Base-by-base conservation (phyloP, 1,139 yeast species). In the Protomyces macrosporus region DNA sequence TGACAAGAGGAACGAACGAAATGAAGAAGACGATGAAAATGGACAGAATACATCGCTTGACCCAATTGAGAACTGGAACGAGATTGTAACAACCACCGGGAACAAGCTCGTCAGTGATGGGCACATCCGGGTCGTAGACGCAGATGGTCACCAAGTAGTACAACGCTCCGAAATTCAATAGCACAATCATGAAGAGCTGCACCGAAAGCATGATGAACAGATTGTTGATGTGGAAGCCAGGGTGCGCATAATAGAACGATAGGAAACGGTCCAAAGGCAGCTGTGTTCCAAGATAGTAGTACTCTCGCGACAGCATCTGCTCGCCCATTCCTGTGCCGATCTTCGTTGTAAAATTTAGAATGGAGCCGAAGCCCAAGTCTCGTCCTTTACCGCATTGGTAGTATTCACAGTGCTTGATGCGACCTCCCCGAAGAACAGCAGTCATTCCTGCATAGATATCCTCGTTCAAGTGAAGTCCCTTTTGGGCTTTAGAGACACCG, bases 321-420 rank as follows among this genome's bases (percentile, higher is more conserved):
- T 93, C 98, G 79, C 98, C 98, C 98, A 93, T 93, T 88, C 98
- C 98, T 73, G 98, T 96, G 82, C 98, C 98, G 85, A 93, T 93
- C 83, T 93, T 93, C 67, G 98, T 93, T 45, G 98, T 93, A 85
- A 93, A 93, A 79, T 93, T 93, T 82, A 93, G 84, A 83, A 93
- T 90, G 51, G 98, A 91, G 69, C 97, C 97, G 78, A 93, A 93
- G 80, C 98, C 98, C 81, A 93, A 85, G 86, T 93, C 98, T 86
- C 98, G 90, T 79, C 98, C 98, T 79, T 93, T 93, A 87, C 98
- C 98, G 85, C 98, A 93, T 79, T 93, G 98, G 79, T 89, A 93
- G 80, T 91, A 93, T 77, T 93, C 98, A 82, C 98, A 93, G 76
- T 93, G 98, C 83, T 93, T 93, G 73, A 93, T 93, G 79, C 97